phyloP scores from a whole-genome alignment of 148 eudicot species.

The Rhododendron ovatum region DNA sequence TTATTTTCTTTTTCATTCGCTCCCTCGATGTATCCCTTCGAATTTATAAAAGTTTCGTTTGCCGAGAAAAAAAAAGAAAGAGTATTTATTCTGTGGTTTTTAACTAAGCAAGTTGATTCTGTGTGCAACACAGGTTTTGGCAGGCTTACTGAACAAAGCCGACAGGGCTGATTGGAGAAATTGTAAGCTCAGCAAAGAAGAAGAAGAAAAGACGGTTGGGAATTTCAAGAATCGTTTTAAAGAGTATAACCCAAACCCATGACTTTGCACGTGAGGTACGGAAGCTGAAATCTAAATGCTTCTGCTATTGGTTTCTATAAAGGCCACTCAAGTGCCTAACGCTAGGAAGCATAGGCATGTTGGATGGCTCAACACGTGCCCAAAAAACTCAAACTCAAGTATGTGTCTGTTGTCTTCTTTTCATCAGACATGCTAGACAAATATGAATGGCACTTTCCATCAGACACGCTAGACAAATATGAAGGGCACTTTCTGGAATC shows the following conservation, averaged over 20 bases:
- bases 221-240: constrained; percentile 54
- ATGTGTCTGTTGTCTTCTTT: neutral
- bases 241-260: constrained; percentile 40
- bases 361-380: neutral
- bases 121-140: constrained; percentile 54
- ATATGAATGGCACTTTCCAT: neutral
- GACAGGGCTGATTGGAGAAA: constrained; percentile 97
- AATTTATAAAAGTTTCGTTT: too few species aligned
- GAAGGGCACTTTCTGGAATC: neutral
- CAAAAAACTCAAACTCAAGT: neutral
- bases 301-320: neutral
- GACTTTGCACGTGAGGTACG: constrained; percentile 19
- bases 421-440: neutral
- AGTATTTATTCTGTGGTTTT: neutral
- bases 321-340: neutral
- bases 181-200: constrained; percentile 81
- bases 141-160: constrained; percentile 87
- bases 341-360: neutral
- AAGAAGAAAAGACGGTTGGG: constrained; percentile 70
- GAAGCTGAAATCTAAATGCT: neutral
- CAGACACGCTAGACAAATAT: neutral
- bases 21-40: too few species aligned
- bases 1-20: too few species aligned
- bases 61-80: neutral
- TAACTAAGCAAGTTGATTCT: neutral